Evolutionary conservation across 345 rosid genomes (phyloP).

Genomic region (Melastoma malabathricum): DNA sequence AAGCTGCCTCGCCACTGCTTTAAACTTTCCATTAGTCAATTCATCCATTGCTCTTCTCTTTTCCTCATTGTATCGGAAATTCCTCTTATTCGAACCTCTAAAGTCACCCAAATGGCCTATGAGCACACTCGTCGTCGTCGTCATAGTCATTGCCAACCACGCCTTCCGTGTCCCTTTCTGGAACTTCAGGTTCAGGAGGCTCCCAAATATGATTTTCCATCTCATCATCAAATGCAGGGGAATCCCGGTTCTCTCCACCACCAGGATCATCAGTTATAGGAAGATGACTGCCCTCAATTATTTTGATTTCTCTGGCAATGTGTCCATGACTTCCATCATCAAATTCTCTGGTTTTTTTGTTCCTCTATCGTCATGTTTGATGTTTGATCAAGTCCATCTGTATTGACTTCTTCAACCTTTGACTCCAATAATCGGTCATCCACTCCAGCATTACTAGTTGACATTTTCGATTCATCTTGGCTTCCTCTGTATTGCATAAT

Average conservation of each 20-base stretch:
- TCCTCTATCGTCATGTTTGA: slow-evolving; percentile 17
- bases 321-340: slow-evolving; percentile 11
- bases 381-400: slow-evolving; percentile 16
- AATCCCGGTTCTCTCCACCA: slow-evolving; percentile 12
- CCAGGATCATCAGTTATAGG: slow-evolving; percentile 18
- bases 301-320: slow-evolving; percentile 26
- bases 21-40: slow-evolving; percentile 62
- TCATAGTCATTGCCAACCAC: slow-evolving; percentile 19
- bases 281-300: slow-evolving; percentile 14
- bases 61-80: slow-evolving; percentile 40
- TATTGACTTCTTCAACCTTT: slow-evolving; percentile 14
- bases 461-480: slow-evolving; percentile 33
- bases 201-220: slow-evolving; percentile 48
- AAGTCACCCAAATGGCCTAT: slow-evolving; percentile 36
- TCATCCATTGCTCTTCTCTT: slow-evolving; percentile 40
- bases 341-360: slow-evolving; percentile 14
- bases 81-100: slow-evolving; percentile 27
- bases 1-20: slow-evolving; percentile 43
- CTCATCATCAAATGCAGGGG: slow-evolving; percentile 14
- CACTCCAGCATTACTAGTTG: slow-evolving; percentile 5
- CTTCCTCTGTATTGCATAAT: slow-evolving; percentile 27
- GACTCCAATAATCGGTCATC: slow-evolving; percentile 11
- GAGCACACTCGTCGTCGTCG: slow-evolving; percentile 49
- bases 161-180: slow-evolving; percentile 45
- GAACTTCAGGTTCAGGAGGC: slow-evolving; percentile 71